Conservation (phyloP, 2,329 filamentous ascomycete genomes). For the Aureobasidium melanogenum region DNA sequence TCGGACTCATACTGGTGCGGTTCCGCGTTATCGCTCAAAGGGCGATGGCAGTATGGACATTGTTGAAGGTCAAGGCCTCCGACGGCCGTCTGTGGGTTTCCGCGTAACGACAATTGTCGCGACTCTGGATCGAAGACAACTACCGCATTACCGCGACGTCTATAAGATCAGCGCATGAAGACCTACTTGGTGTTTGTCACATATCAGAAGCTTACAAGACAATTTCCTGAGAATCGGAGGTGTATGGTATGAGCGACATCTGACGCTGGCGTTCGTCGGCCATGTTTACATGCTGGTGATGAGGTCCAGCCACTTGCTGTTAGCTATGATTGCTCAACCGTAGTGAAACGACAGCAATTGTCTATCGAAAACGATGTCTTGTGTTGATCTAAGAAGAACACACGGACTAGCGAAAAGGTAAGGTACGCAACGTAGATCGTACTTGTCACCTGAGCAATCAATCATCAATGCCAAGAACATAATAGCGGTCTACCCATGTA, state of each 20-base stretch:
- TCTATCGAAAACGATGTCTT: background rate
- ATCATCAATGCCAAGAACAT: background rate
- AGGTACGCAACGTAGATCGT: background rate
- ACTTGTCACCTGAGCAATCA: slow-evolving; percentile 1
- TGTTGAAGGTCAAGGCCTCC: slow-evolving; percentile 45
- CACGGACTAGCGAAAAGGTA: background rate
- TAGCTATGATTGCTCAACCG: background rate
- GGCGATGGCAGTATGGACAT: slow-evolving; percentile 86
- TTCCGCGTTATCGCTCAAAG: slow-evolving; percentile 45
- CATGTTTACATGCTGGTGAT: slow-evolving; percentile 10
- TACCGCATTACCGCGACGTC: slow-evolving; percentile 84
- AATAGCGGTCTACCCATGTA: background rate
- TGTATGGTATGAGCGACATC: slow-evolving; percentile 70
- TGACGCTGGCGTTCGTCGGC: slow-evolving; percentile 23
- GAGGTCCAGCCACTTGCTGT: background rate
- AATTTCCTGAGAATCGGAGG: slow-evolving; percentile 63
- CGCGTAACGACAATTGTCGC: slow-evolving; percentile 73
- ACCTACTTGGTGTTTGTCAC: background rate
- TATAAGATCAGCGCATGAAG: slow-evolving; percentile 29
- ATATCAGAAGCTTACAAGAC: slow-evolving; percentile 32
- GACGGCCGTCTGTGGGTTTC: slow-evolving; percentile 45
- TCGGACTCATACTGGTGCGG: slow-evolving; percentile 14
- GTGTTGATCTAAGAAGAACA: background rate
- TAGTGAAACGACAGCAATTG: background rate
- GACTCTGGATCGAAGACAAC: slow-evolving; percentile 85